Base-by-base conservation (phyloP, 2,329 filamentous ascomycete genomes). In the Xylariaceae sp. region DNA sequence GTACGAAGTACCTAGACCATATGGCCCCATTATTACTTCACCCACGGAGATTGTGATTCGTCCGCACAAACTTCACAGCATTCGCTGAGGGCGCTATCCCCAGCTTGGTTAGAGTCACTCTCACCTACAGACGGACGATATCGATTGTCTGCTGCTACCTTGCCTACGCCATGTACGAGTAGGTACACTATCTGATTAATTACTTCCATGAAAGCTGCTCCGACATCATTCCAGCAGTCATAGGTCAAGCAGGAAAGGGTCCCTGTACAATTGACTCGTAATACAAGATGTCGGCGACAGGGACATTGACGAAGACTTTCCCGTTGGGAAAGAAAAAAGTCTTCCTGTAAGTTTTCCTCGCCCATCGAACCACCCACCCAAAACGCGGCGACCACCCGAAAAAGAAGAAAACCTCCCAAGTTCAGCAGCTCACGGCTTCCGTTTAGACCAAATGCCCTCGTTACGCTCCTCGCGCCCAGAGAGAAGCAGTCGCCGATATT, bases 391-490 rank as follows among this genome's bases (percentile, higher is more conserved):
- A 10, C 11, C 37, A 42, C 23, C 23, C 23, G 23, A 30, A 30
- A 30, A 30, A 30, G 23, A 30, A 30, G 5, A 5, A 30, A 30
- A 30, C 4, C 23, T 5, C 23, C 23, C 23, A 4, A 30, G 23
- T 30, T 5, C 23, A 49, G 50, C 42, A 2, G 45, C 54, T 58
- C 10, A 56, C 48, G 34, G 13, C 23, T 39, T 39, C 9, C n/a
- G 13, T 13, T 45, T 70, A 96, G 92, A 61, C 93, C 93, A 55
- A 86, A 88, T 71, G 90, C 95, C 77, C 84, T 86, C 65, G 79
- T 97, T 71, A 87, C 88, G 62, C 84, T 97, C 70, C 79, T 96
- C 68, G 88, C 87, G 67, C 75, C 80, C 66, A 88, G 86, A 60
- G 84, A 85, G 35, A 80, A 89, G 56, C 87, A 67, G 48, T 67